Evolutionary conservation across 1,139 yeast species (phyloP), one percentile per base, ranked within the genome.

Genomic region (Nakaseomyces glabratus): DNA sequence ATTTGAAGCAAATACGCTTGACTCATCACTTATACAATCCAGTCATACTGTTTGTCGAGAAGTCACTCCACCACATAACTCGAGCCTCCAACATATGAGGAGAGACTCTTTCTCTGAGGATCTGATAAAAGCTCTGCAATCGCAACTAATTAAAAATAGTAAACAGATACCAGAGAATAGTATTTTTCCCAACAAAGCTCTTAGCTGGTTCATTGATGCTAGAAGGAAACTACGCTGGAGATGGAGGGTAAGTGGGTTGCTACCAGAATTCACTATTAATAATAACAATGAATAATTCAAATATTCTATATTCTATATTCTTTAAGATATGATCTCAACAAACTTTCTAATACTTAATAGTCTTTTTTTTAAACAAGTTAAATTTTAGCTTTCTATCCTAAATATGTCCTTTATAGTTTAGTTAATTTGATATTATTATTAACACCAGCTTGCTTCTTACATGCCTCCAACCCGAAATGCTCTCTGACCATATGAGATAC

Each of bases 401-500:
- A n/a, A n/a, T n/a, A n/a, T n/a, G n/a, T n/a, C n/a, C n/a, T n/a
- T n/a, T n/a, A n/a, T n/a, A n/a, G n/a, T n/a, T n/a, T n/a, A n/a
- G n/a, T n/a, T n/a, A n/a, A n/a, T n/a, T n/a, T n/a, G n/a, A n/a
- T n/a, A n/a, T n/a, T n/a, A n/a, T n/a, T n/a, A 12, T 28, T 16
- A 12, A 28, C 16, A 6, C n/a, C n/a, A n/a, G 37, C 30, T 16
- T 36, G 38, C 16, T 32, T 34, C 20, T 39, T 35, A 36, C 40
- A 36, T 4, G 48, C 44, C 23, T 37, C 37, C 2, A 22, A 21
- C 15, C 65, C 64, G 53, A 82, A 82, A 58, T 82, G 93, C 37
- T 73, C 69, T 12, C 68, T 60, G 1, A 81, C 82, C 43, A 90
- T 50, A 58, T 90, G 96, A 35, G 81, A 82, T 22, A 90, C 68